Base-by-base conservation (phyloP, 371 early-diverging fungal genomes). In the Mortierella sp. region DNA sequence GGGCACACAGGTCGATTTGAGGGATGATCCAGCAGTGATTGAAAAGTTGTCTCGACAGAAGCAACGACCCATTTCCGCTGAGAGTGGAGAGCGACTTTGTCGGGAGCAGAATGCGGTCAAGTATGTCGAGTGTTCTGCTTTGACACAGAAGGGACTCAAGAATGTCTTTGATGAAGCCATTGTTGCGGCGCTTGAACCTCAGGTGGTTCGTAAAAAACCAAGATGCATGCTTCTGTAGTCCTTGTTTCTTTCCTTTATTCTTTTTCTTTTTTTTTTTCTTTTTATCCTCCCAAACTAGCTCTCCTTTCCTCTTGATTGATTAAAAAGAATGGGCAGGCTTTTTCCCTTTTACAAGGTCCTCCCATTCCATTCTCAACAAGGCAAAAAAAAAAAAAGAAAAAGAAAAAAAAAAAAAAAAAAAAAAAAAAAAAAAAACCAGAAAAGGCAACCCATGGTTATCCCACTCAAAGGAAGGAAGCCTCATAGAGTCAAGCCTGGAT, bases 161-260 rank as follows among this genome's bases (percentile, higher is more conserved):
- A 97, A 99, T 77, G 98, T 99, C 29, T 98, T 98, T 88, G 98
- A 97, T 81, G 98, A 98, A 82, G 98, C 98, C 7, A 98, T 98
- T 75, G 96, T 98, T 29, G 99, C 98, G 19, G 99, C 98, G 29
- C 82, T 98, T 66, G 97, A 96, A 71, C 98, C 98, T 30, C 98
- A 97, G 23, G 86, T 87, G 19, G 85, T 89, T 68, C 91, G 91
- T 85, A 91, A 92, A 84, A 88, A 90, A 72, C 88, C 84, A 70
- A 92, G 90, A 86, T 95, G 96, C 80, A 62, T 88, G 58, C 62
- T 95, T 59, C 84, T 95, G 68, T 95, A 90, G n/a, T n/a, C n/a
- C n/a, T n/a, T n/a, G n/a, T n/a, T n/a, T n/a, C n/a, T n/a, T n/a
- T n/a, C n/a, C n/a, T n/a, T n/a, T n/a, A n/a, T n/a, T n/a, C n/a